Evolutionary conservation across 2,329 filamentous ascomycete genomes (phyloP).

Genomic region (Sordariomycetes sp.): DNA sequence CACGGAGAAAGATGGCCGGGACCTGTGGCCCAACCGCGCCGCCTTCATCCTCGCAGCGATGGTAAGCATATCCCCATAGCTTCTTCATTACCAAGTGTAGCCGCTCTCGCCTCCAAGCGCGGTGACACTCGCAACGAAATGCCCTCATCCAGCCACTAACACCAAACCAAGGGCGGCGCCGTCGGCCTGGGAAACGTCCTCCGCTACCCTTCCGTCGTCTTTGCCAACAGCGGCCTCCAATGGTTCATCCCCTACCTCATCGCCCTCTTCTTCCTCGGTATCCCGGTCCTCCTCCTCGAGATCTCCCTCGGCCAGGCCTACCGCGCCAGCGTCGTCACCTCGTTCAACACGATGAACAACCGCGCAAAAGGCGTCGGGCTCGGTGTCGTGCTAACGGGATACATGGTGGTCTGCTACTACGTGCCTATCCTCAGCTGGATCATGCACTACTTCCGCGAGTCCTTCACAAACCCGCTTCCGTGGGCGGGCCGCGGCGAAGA

Average conservation of each 20-base stretch:
- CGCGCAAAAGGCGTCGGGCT: conserved; percentile 37
- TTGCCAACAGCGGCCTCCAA: conserved; percentile 41
- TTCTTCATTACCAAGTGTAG: not conserved
- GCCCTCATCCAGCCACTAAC: not conserved
- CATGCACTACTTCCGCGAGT: conserved; percentile 40
- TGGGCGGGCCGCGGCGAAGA: conserved; percentile 30
- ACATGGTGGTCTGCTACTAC: conserved; percentile 38
- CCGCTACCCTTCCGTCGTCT: conserved; percentile 38
- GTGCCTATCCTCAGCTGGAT: conserved; percentile 40
- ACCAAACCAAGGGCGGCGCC: conserved; percentile 25
- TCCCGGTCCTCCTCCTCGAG: conserved; percentile 37
- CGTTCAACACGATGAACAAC: conserved; percentile 32
- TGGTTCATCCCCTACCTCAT: conserved; percentile 42
- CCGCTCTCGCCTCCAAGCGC: not conserved
- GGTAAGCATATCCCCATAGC: conserved; percentile 3
- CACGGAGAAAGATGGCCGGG: conserved; percentile 13
- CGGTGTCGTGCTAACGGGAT: conserved; percentile 32
- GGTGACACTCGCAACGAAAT: not conserved
- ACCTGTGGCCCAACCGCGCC: conserved; percentile 13
- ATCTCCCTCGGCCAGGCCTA: conserved; percentile 55
- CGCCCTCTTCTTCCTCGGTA: conserved; percentile 35
- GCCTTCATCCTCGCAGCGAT: conserved; percentile 15
- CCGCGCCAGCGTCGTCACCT: conserved; percentile 34
- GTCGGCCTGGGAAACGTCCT: conserved; percentile 41
- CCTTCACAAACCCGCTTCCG: conserved; percentile 35